A percentile compares a stretch with the other conserved stretches of the same genome.
These are phyloP conservation scores for Fusarium devonianum DNA, from an alignment of 2,329 filamentous ascomycete genomes.

Conservation along the genomic window DNA sequence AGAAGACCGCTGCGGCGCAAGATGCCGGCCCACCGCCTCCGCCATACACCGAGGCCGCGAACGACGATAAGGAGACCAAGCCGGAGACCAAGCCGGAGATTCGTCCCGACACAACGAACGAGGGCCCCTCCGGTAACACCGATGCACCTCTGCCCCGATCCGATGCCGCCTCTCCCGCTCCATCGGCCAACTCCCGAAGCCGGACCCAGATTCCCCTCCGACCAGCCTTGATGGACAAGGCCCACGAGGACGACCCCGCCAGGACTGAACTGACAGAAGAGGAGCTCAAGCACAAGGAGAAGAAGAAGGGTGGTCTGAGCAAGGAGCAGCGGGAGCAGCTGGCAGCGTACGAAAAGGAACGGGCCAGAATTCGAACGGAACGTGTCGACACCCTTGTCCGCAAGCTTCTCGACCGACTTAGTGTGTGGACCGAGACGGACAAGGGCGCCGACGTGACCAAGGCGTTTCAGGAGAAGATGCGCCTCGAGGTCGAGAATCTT, in stretches of 20 bases:
- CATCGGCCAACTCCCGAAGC: conserved; percentile 53
- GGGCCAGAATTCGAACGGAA: conserved; percentile 83
- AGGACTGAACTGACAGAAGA: conserved; percentile 72
- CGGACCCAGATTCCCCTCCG: conserved; percentile 73
- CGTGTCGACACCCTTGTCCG: conserved; percentile 83
- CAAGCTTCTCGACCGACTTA: conserved; percentile 89
- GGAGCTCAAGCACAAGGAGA: conserved; percentile 61
- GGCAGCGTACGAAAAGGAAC: conserved; percentile 85
- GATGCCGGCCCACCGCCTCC: conserved; percentile 43
- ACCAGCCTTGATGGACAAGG: conserved; percentile 84
- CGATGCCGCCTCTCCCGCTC: conserved; percentile 50
- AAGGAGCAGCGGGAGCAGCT: conserved; percentile 96
- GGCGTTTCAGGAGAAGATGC: conserved; percentile 93
- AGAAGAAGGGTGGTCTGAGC: conserved; percentile 85
- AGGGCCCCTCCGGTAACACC: conserved; percentile 28
- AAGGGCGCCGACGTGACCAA: conserved; percentile 83
- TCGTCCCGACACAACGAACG: no score
- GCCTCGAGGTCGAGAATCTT: conserved; percentile 93
- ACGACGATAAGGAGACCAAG: conserved; percentile 48
- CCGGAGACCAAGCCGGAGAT: conserved; percentile 29
- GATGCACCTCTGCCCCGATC: conserved; percentile 44
- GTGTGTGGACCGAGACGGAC: conserved; percentile 97
- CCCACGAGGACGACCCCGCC: conserved; percentile 77
- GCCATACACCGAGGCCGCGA: conserved; percentile 50
- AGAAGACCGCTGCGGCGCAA: conserved; percentile 39